Evolutionary conservation across 2,329 filamentous ascomycete species (phyloP).

Genomic region (Phialemonium atrogriseum): DNA sequence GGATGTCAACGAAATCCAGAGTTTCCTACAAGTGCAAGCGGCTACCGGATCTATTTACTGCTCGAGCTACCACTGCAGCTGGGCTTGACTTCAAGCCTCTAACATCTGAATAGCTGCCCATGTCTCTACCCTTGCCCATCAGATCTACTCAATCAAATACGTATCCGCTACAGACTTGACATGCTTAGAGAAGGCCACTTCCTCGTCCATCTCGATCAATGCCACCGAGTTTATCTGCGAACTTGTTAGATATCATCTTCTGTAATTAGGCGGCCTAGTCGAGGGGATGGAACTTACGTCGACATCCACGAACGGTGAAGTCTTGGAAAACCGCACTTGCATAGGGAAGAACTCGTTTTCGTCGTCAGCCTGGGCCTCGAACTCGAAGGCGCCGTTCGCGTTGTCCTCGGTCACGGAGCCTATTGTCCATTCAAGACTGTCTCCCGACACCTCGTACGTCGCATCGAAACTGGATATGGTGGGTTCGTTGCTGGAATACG

Average conservation of each 20-base stretch:
- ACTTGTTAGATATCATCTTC: slow-evolving; percentile 16
- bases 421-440: slow-evolving; percentile 90
- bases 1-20: no score
- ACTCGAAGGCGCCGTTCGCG: slow-evolving; percentile 82
- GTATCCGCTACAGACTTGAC: slow-evolving; percentile 68
- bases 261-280: not conserved
- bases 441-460: slow-evolving; percentile 85
- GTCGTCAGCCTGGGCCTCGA: slow-evolving; percentile 79
- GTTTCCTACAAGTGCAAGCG: no score
- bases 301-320: slow-evolving; percentile 79
- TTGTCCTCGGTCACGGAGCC: slow-evolving; percentile 79
- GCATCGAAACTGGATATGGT: slow-evolving; percentile 89
- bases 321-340: slow-evolving; percentile 82
- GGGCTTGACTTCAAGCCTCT: no score
- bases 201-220: slow-evolving; percentile 66
- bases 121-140: no score
- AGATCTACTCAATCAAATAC: slow-evolving; percentile 66
- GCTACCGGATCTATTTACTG: no score
- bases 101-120: no score
- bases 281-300: slow-evolving; percentile 58
- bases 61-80: no score
- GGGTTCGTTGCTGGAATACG: slow-evolving; percentile 78
- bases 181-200: slow-evolving; percentile 77
- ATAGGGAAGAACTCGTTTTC: slow-evolving; percentile 98
- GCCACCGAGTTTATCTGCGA: slow-evolving; percentile 57